phyloP scores from a whole-genome alignment of 108 stramenopile genomes.

The Asterionellopsis glacialis region DNA sequence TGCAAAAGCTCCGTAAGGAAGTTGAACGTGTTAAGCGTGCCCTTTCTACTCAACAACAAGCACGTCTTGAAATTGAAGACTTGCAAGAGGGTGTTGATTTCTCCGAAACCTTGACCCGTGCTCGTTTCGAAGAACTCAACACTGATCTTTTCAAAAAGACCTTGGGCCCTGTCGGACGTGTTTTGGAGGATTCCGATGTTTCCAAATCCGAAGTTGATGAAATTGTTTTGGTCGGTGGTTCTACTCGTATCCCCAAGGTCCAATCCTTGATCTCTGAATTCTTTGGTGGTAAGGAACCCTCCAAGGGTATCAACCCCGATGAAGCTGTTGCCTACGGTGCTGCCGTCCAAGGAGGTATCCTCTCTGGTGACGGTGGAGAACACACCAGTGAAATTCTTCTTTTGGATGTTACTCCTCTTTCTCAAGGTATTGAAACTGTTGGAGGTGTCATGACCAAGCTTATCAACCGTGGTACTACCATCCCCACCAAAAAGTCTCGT shows the following conservation, averaged over 20 bases:
- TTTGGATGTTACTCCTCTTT: conserved; percentile 91
- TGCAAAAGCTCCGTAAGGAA: conserved; percentile 85
- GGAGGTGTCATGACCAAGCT: conserved; percentile 90
- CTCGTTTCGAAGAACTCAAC: conserved; percentile 97
- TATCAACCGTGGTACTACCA: conserved; percentile 79
- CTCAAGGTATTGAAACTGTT: conserved; percentile 90
- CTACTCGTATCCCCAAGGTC: conserved; percentile 96
- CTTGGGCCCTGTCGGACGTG: conserved; percentile 83
- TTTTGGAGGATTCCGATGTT: conserved; percentile 89
- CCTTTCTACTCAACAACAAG: conserved; percentile 69
- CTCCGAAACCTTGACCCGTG: conserved; percentile 88
- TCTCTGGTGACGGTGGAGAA: conserved; percentile 62
- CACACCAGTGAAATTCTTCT: conserved; percentile 81
- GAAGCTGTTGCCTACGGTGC: conserved; percentile 98
- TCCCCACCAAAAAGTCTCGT: conserved; percentile 88
- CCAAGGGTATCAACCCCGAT: conserved; percentile 93
- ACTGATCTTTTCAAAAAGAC: conserved; percentile 96
- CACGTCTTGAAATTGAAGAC: conserved; percentile 85
- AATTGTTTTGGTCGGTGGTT: conserved; percentile 96
- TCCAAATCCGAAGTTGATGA: conserved; percentile 90
- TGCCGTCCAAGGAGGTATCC: conserved; percentile 94
- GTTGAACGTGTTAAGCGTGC: conserved; percentile 90
- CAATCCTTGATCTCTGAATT: conserved; percentile 89
- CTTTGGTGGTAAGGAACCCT: conserved; percentile 94
- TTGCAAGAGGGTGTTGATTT: conserved; percentile 81